phyloP scores from a whole-genome alignment of 164 flowering plant genomes.

The Aristolochia fimbriata region DNA sequence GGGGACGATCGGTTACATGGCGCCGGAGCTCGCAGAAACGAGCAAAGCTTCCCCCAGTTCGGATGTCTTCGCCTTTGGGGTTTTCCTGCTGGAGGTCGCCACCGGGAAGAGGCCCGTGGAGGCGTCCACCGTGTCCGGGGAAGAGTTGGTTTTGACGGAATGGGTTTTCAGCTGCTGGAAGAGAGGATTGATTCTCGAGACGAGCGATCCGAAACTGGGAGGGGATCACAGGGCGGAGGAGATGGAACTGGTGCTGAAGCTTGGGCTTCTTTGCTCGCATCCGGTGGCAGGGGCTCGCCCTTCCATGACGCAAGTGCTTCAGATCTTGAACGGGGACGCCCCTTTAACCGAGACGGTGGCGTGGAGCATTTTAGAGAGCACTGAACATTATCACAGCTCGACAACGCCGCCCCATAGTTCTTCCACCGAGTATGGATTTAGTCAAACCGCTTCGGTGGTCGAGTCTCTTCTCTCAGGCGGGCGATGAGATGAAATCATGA shows the following conservation, averaged over 20 bases:
- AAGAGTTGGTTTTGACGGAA: conserved; percentile 8
- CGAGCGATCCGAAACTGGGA: conserved; percentile 12
- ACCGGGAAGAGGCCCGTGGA: conserved; percentile 13
- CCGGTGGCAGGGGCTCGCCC: too few relatives aligned
- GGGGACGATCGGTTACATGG: conserved; percentile 10
- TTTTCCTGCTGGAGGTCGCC: conserved; percentile 10
- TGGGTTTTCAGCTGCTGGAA: conserved; percentile 8
- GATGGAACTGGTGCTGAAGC: conserved; percentile 16
- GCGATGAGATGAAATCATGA: too few relatives aligned
- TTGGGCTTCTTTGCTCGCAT: conserved; percentile 4
- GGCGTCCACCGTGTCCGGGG: neutral
- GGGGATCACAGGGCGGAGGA: conserved; percentile 9
- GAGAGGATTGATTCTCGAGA: conserved; percentile 10
- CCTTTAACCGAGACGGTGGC: too few relatives aligned
- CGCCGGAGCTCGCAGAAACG: conserved; percentile 4
- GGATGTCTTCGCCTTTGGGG: conserved; percentile 10
- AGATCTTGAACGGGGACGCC: too few relatives aligned
- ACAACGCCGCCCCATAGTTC: too few relatives aligned
- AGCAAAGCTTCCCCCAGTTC: conserved; percentile 1
- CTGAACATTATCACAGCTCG: too few relatives aligned
- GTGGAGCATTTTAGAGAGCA: too few relatives aligned
- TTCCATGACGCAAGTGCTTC: too few relatives aligned
- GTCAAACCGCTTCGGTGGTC: too few relatives aligned
- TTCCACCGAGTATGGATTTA: too few relatives aligned
- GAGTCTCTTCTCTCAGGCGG: too few relatives aligned